A percentile compares a stretch with the other conserved stretches of the same genome.
phyloP scores from a whole-genome alignment of 805 yeast genomes.

The Blastobotrys attinorum region DNA sequence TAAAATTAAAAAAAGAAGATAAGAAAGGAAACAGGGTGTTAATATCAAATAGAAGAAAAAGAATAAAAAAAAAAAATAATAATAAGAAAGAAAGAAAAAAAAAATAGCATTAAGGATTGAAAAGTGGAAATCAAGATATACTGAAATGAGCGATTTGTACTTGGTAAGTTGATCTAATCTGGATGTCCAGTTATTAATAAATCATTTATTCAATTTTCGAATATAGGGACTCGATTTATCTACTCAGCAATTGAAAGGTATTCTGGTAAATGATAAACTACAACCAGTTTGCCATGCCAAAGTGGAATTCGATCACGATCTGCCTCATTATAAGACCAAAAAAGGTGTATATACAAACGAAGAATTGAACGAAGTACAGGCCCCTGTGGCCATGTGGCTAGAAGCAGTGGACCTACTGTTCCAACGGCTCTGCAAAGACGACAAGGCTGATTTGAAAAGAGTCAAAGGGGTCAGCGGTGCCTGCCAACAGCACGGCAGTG shows the following conservation, averaged over 20 bases:
- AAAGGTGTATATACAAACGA: conserved; percentile 65
- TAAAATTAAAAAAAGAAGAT: too few relatives aligned
- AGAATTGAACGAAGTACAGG: conserved; percentile 51
- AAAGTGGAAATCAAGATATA: too few relatives aligned
- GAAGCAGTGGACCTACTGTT: conserved; percentile 70
- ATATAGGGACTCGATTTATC: conserved; percentile 69
- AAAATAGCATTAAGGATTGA: too few relatives aligned
- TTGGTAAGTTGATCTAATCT: neutral
- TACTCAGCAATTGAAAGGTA: conserved; percentile 79
- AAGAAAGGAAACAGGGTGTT: too few relatives aligned
- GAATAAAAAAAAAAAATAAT: too few relatives aligned
- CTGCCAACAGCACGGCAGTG: conserved; percentile 90
- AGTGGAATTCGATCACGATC: conserved; percentile 65
- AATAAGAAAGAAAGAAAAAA: neutral
- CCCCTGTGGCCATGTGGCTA: conserved; percentile 88
- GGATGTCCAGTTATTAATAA: neutral
- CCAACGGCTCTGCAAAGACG: conserved; percentile 37
- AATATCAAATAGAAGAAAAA: too few relatives aligned
- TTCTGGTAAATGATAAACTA: conserved; percentile 51
- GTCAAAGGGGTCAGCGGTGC: conserved; percentile 75
- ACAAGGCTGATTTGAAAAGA: conserved; percentile 44
- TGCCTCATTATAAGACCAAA: conserved; percentile 50
- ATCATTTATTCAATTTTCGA: neutral
- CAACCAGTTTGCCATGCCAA: conserved; percentile 47
- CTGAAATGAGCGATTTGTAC: neutral